Evolutionary conservation across 2,329 filamentous ascomycete genomes (phyloP).

Genomic region (Zelopaecilomyces penicillatus): DNA sequence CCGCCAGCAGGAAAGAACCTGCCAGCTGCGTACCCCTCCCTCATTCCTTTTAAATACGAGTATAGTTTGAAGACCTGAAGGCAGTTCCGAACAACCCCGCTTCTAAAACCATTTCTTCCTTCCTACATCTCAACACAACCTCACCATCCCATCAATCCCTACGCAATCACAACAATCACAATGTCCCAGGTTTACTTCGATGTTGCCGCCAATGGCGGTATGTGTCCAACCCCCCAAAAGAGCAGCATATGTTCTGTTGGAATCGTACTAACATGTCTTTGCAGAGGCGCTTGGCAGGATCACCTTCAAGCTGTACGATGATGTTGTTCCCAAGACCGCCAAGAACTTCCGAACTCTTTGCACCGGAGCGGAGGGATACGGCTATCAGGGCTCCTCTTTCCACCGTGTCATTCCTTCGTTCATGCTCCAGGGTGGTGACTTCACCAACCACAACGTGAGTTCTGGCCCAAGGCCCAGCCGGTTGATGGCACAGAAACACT

Average conservation of each 20-base stretch:
- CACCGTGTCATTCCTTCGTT: constrained; percentile 9
- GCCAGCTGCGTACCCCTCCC: no score
- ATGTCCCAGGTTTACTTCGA: constrained; percentile 10
- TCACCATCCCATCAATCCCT: no score
- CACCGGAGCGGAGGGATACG: constrained; percentile 6
- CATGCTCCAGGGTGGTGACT: constrained; percentile 11
- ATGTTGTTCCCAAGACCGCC: constrained; percentile 8
- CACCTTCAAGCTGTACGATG: constrained; percentile 7
- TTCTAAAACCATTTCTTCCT: no score
- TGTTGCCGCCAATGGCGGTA: constrained; percentile 9
- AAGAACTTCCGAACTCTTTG: constrained; percentile 10
- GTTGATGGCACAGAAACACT: background rate
- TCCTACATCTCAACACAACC: no score
- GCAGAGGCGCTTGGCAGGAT: constrained; percentile 8
- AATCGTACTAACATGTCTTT: background rate
- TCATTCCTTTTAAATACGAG: no score
- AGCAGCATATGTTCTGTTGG: background rate
- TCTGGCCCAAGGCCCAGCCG: background rate
- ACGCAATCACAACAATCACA: no score
- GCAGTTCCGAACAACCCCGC: no score
- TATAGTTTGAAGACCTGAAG: no score
- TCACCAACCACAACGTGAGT: constrained; percentile 3
- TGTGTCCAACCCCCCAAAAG: background rate
- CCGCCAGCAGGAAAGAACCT: no score
- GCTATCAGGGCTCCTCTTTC: constrained; percentile 1